Conservation (phyloP, 2,329 filamentous ascomycete genomes). For the Pseudocercospora crystallina region DNA sequence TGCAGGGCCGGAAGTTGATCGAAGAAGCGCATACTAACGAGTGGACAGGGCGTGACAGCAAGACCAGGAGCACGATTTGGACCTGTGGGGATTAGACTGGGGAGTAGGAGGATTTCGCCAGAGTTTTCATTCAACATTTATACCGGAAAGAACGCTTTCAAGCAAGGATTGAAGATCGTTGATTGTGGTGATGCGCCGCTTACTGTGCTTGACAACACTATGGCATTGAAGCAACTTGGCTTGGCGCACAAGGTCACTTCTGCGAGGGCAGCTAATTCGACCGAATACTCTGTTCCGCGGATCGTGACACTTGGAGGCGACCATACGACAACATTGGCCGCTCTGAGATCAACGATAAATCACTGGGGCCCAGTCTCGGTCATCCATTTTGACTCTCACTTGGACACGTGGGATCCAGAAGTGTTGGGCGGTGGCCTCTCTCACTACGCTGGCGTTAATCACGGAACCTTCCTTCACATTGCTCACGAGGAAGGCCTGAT, state of each 20-base stretch:
- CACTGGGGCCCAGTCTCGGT: conserved; percentile 57
- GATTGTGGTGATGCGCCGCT: conserved; percentile 58
- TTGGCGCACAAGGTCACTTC: conserved; percentile 54
- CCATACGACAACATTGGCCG: conserved; percentile 57
- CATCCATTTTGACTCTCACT: conserved; percentile 57
- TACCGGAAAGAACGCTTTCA: conserved; percentile 42
- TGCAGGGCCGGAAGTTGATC: too few relatives aligned
- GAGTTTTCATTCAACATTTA: conserved; percentile 49
- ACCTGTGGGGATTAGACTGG: conserved; percentile 35
- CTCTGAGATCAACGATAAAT: conserved; percentile 49
- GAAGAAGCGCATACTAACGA: not conserved
- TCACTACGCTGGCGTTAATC: conserved; percentile 60
- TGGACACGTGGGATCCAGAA: conserved; percentile 57
- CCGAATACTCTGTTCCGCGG: conserved; percentile 46
- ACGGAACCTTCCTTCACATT: conserved; percentile 61
- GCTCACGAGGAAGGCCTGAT: conserved; percentile 63
- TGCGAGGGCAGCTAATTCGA: conserved; percentile 43
- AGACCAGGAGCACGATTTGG: conserved; percentile 55
- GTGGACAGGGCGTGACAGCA: conserved; percentile 47
- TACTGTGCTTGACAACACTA: conserved; percentile 51
- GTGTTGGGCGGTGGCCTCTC: conserved; percentile 59
- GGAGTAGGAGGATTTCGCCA: conserved; percentile 43
- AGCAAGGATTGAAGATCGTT: conserved; percentile 53
- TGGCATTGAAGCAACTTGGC: conserved; percentile 55
- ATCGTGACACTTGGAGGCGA: conserved; percentile 57